Percentiles rank a stretch among this genome's conserved stretches.
Evolutionary conservation across 1,284 basidiomycete genomes (phyloP).

Genomic region (Rhodotorula glutinis): DNA sequence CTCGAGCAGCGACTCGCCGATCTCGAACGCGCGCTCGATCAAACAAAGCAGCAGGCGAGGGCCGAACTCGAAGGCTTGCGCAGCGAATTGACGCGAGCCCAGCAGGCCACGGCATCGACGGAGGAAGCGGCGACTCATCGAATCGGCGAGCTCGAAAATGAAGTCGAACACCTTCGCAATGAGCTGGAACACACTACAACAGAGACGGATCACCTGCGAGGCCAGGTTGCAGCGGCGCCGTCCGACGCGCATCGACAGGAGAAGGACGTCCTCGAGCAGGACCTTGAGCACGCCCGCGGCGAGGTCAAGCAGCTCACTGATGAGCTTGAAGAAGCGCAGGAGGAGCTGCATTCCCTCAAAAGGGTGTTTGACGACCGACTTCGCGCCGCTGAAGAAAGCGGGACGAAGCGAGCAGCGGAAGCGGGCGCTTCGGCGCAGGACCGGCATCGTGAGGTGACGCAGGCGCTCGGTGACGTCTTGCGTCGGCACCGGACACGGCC

Average conservation of each 20-base stretch:
- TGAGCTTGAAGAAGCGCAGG: not conserved
- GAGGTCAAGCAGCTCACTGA: slow-evolving; percentile 2
- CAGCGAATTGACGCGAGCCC: not conserved
- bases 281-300: not conserved
- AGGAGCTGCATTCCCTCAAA: not conserved
- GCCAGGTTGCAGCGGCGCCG: not conserved
- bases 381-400: not conserved
- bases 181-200: not conserved
- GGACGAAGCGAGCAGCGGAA: not conserved
- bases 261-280: not conserved
- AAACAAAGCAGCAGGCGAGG: not conserved
- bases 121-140: not conserved
- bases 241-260: not conserved
- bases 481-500: slow-evolving; percentile 29
- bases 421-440: not conserved
- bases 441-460: not conserved
- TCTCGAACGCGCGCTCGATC: slow-evolving; percentile 4
- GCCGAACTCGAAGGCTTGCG: slow-evolving; percentile 9
- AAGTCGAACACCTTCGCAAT: not conserved
- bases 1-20: slow-evolving; percentile 18
- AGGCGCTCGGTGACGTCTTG: slow-evolving; percentile 34
- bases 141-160: not conserved
- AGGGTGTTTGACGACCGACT: not conserved
- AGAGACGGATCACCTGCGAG: not conserved
- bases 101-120: not conserved